Percentiles rank a stretch among this genome's conserved stretches.
These are phyloP conservation scores for Prunus mira DNA, from an alignment of 306 rosid species.

Conservation along the genomic window DNA sequence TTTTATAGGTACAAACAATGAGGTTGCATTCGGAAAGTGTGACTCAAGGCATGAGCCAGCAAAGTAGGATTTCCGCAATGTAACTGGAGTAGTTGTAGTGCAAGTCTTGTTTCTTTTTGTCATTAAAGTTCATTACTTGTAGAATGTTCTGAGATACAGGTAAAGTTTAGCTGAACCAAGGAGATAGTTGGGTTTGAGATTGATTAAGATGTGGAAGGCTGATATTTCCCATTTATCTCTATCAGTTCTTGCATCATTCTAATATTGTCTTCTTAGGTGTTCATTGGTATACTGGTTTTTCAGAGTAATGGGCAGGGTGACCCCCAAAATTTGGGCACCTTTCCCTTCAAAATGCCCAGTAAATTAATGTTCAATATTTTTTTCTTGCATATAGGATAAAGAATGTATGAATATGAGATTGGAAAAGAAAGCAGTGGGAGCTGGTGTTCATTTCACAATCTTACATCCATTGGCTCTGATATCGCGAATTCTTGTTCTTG, in stretches of 20 bases:
- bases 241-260: too few species aligned
- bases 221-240: too few species aligned
- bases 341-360: background rate
- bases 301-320: background rate
- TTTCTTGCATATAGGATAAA: background rate
- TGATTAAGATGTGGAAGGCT: too few species aligned
- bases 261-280: too few species aligned
- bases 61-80: background rate
- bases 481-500: background rate
- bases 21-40: constrained; percentile 4
- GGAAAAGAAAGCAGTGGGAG: background rate
- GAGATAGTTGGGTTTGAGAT: too few species aligned
- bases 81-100: background rate
- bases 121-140: too few species aligned
- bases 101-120: background rate
- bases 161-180: too few species aligned
- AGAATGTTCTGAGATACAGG: too few species aligned
- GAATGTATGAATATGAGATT: background rate
- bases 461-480: background rate
- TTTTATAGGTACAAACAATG: background rate
- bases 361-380: background rate
- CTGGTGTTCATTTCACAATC: background rate
- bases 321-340: background rate
- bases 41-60: background rate
- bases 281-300: background rate